Conservation (phyloP, 257 asterid species). For the Solanum peruvianum region DNA sequence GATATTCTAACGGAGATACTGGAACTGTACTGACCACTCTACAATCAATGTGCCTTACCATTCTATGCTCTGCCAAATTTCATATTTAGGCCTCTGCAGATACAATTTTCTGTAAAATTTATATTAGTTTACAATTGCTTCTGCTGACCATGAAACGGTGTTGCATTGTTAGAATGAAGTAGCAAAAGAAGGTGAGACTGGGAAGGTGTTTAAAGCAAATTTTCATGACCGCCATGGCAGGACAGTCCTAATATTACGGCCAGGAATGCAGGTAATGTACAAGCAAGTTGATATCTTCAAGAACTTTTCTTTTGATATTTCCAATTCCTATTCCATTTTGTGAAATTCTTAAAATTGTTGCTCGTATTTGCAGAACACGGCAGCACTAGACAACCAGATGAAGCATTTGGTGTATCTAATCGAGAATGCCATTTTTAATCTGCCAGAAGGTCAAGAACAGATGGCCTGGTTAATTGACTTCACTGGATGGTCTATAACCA, state of each 20-base stretch:
- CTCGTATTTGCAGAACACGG: constrained; percentile 52
- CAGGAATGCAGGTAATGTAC: constrained; percentile 69
- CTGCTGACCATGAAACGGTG: not conserved
- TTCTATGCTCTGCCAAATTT: not conserved
- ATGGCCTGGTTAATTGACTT: constrained; percentile 98
- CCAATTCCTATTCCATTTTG: not conserved
- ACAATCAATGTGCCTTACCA: not conserved
- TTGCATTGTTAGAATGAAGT: constrained; percentile 49
- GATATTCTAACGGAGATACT: not conserved
- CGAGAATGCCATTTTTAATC: constrained; percentile 88
- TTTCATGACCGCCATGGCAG: constrained; percentile 85
- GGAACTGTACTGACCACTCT: not conserved
- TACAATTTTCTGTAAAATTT: not conserved
- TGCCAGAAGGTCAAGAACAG: constrained; percentile 92
- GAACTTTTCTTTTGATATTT: not conserved
- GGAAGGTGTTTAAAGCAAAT: constrained; percentile 75
- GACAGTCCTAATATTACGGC: constrained; percentile 81
- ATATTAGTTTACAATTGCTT: not conserved
- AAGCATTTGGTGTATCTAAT: constrained; percentile 81
- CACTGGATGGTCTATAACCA: constrained; percentile 78
- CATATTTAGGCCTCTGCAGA: not conserved
- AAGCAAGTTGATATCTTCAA: not conserved
- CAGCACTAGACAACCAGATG: constrained; percentile 78
- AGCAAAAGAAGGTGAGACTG: constrained; percentile 86
- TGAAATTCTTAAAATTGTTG: not conserved